Evolutionary conservation across 306 rosid species (phyloP).

Genomic region (Spatholobus suberectus): DNA sequence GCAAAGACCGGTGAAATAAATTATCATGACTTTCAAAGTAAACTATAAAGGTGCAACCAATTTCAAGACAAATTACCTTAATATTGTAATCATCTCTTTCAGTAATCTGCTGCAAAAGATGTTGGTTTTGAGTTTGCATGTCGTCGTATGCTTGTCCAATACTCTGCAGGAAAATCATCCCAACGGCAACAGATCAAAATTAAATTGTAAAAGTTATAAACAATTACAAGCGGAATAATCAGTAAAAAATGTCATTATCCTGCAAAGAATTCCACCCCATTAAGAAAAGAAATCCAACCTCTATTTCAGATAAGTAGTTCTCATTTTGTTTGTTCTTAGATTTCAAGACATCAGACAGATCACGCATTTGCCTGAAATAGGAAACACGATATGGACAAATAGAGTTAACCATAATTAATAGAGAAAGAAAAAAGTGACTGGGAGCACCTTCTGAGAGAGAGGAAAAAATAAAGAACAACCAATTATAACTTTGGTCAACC

Average conservation of each 20-base stretch:
- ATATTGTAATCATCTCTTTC: constrained; percentile 98
- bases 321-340: constrained; percentile 91
- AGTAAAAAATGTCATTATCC: constrained; percentile 4
- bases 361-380: constrained; percentile 66
- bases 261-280: constrained; percentile 26
- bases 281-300: constrained; percentile 59
- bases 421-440: background rate
- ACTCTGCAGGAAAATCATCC: constrained; percentile 59
- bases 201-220: constrained; percentile 13
- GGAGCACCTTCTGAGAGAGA: background rate
- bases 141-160: constrained; percentile 98
- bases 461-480: background rate
- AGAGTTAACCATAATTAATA: background rate
- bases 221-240: background rate
- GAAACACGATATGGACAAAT: constrained; percentile 14
- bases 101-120: constrained; percentile 90
- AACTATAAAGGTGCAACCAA: constrained; percentile 4
- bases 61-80: constrained; percentile 65
- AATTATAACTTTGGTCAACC: background rate
- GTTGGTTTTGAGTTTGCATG: constrained; percentile 99
- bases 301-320: constrained; percentile 95
- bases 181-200: constrained; percentile 26
- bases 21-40: constrained; percentile 11
- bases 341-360: constrained; percentile 64
- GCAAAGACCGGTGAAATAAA: background rate